phyloP scores from a whole-genome alignment of 805 yeast genomes.

The Hagleromyces aurorensis region DNA sequence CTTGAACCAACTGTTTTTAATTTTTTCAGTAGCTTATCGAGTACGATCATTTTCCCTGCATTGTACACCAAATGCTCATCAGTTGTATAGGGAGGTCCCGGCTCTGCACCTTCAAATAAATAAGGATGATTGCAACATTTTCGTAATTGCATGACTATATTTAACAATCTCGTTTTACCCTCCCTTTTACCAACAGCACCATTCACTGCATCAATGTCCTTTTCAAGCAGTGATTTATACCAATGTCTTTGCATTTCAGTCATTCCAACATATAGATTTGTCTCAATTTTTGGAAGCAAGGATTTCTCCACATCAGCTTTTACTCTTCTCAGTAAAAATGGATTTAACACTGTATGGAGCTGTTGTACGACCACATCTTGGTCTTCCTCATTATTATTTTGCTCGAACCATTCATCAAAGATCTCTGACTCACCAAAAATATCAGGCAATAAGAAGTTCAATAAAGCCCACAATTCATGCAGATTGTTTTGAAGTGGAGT shows the following conservation, averaged over 20 bases:
- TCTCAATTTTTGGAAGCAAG: constrained; percentile 81
- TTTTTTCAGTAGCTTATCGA: constrained; percentile 73
- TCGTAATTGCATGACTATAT: constrained; percentile 93
- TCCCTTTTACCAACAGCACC: constrained; percentile 94
- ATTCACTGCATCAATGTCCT: constrained; percentile 92
- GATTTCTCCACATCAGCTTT: constrained; percentile 92
- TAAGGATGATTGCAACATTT: constrained; percentile 98
- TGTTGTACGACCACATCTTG: constrained; percentile 85
- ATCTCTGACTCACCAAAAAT: constrained; percentile 86
- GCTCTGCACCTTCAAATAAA: constrained; percentile 97
- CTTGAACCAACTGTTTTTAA: constrained; percentile 73
- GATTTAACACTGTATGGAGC: constrained; percentile 78
- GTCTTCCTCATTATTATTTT: constrained; percentile 39
- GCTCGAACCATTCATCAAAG: constrained; percentile 83
- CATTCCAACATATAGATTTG: constrained; percentile 89
- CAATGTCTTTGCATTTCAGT: constrained; percentile 89
- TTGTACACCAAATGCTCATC: constrained; percentile 90
- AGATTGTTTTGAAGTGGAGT: constrained; percentile 92
- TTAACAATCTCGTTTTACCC: constrained; percentile 81
- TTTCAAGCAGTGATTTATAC: constrained; percentile 83
- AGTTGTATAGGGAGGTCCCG: constrained; percentile 95
- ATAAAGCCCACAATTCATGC: constrained; percentile 93
- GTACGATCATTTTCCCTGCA: constrained; percentile 82
- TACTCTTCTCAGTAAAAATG: constrained; percentile 81
- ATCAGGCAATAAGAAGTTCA: constrained; percentile 87